phyloP scores from a whole-genome alignment of 2,329 filamentous ascomycete genomes.

The Colletotrichum filicis region DNA sequence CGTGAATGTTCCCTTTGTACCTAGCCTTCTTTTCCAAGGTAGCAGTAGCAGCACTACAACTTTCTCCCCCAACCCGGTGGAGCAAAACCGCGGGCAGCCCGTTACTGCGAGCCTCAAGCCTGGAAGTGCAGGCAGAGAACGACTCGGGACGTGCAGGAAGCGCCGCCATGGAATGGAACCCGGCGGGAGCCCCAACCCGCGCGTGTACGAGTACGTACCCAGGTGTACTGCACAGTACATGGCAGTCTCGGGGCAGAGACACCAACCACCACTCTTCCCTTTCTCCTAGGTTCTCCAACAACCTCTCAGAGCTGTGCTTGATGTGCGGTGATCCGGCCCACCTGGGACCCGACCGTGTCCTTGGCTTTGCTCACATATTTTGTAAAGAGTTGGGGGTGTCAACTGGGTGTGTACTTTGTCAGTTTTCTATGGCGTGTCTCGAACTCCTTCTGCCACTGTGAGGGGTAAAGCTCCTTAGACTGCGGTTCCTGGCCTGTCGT shows the following conservation, averaged over 20 bases:
- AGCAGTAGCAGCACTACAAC: neutral
- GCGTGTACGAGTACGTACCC: neutral
- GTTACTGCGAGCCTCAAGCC: neutral
- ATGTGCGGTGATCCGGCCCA: conserved; percentile 27
- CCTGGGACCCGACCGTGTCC: conserved; percentile 18
- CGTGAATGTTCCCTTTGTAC: neutral
- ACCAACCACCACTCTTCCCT: neutral
- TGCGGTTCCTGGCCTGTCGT: conserved; percentile 33
- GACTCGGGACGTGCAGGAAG: neutral
- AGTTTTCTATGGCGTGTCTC: conserved; percentile 5
- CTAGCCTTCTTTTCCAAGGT: conserved; percentile 1
- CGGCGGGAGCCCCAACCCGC: neutral
- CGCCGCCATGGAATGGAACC: neutral
- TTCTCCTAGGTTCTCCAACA: conserved; percentile 19
- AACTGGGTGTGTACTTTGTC: neutral
- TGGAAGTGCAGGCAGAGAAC: conserved; percentile 7
- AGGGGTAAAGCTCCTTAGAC: conserved; percentile 31
- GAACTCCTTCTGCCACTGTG: conserved; percentile 30
- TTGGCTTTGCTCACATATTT: neutral
- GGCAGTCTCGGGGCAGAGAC: neutral
- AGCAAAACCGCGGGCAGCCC: conserved; percentile 15
- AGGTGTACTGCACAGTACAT: neutral
- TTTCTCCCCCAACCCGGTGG: conserved; percentile 10
- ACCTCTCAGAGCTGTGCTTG: neutral
- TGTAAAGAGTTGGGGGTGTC: neutral